A percentile compares a stretch with the other conserved stretches of the same genome.
Evolutionary conservation across 768 basidiomycete species (phyloP).

Genomic region (Mycena galopus): DNA sequence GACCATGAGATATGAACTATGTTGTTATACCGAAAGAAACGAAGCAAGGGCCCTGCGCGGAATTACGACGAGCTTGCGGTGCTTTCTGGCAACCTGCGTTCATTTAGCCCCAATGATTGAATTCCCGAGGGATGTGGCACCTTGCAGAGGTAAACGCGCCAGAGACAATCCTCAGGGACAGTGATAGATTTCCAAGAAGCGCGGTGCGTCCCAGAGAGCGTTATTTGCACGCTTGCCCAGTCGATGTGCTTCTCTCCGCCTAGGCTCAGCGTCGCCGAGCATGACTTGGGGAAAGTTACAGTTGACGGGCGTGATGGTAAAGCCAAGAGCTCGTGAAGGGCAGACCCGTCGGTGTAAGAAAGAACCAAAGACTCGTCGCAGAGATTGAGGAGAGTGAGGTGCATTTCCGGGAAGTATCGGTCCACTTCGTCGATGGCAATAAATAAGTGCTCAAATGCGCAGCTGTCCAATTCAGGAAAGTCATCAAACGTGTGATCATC

Average conservation of each 20-base stretch:
- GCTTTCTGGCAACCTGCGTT: conserved; percentile 59
- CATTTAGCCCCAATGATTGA: conserved; percentile 8
- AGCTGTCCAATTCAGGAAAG: background rate
- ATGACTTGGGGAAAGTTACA: conserved; percentile 36
- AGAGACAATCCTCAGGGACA: conserved; percentile 61
- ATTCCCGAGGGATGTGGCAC: conserved; percentile 47
- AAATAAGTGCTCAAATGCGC: conserved; percentile 1
- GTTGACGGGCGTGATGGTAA: conserved; percentile 43
- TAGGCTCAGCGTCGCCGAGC: conserved; percentile 31
- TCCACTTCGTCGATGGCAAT: background rate
- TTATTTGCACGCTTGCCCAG: conserved; percentile 20
- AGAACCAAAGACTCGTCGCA: conserved; percentile 33
- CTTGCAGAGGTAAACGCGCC: conserved; percentile 68
- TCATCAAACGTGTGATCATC: background rate
- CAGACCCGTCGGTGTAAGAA: conserved; percentile 20
- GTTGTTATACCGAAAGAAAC: conserved; percentile 55
- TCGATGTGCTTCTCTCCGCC: conserved; percentile 39
- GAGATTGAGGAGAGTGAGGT: conserved; percentile 37
- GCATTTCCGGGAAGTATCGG: background rate
- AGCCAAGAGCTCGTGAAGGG: conserved; percentile 29
- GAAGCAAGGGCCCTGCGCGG: conserved; percentile 69
- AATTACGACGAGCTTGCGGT: conserved; percentile 66
- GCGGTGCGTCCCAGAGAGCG: conserved; percentile 36
- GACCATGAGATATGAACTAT: background rate
- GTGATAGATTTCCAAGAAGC: conserved; percentile 62